Base-by-base conservation (phyloP, 225 moss, liverwort and hornwort genomes). In the Takakia lepidozioides region DNA sequence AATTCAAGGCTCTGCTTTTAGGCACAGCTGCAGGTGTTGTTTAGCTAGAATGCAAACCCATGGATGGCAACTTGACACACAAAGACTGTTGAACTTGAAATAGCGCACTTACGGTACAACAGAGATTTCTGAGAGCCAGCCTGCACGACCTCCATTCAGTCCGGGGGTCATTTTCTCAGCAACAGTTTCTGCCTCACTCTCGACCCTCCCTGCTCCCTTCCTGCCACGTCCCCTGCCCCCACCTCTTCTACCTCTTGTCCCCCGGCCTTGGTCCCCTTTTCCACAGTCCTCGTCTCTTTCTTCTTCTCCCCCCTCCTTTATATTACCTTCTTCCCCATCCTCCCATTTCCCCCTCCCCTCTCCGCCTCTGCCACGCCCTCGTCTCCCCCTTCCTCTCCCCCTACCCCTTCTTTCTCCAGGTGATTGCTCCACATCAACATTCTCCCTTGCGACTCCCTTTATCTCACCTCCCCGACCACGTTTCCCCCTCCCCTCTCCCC, bases 91-190 rank as follows among this genome's bases (percentile, higher is more conserved):
- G 32, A 32, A 17, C 32, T 43, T 30, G 35, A 25, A 46, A 2
- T 50, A 20, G 16, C 20, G 28, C n/a, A n/a, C 74, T 71, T 60
- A 81, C 76, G 55, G 58, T 10, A 59, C 60, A 56, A 81, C 55
- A 46, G 63, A 54, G 21, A 76, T 73, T 46, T 72, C 69, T 38
- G 71, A 64, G 32, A 54, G 40, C 81, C 81, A 81, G 19, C 69
- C 61, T 17, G 9, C 50, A 4, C 38, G 42, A 44, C 40, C 22
- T 51, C 27, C 46, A 10, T 29, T 29, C 1, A 24, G 4, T 24
- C 25, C 28, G 8, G 56, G 21, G 1, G 8, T 25, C 9, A 3
- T 17, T 27, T 22, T 32, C 1, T 29, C 61, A 30, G 39, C 61
- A 43, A 52, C 69, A 15, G 38, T 43, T 25, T 28, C 55, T 44